Percentiles rank a stretch among this genome's conserved stretches.
Evolutionary conservation across 805 yeast species (phyloP).

Genomic region (Pichia thaimueangensis): DNA sequence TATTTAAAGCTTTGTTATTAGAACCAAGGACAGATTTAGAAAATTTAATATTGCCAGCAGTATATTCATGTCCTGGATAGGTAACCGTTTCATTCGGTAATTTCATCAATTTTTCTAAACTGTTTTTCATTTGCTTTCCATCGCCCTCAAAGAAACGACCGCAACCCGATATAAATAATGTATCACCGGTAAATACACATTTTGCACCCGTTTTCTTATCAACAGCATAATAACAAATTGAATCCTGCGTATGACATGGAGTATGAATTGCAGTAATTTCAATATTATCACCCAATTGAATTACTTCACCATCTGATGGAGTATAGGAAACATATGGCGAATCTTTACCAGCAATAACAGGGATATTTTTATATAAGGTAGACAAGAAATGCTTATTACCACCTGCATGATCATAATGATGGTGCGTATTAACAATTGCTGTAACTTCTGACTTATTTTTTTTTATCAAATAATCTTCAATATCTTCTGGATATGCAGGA

Average conservation of each 20-base stretch:
- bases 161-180: slow-evolving; percentile 89
- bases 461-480: slow-evolving; percentile 36
- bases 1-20: slow-evolving; percentile 43
- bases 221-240: slow-evolving; percentile 75
- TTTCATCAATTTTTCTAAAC: slow-evolving; percentile 54
- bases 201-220: slow-evolving; percentile 59
- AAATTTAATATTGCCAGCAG: slow-evolving; percentile 72
- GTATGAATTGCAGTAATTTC: slow-evolving; percentile 81
- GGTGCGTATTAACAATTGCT: slow-evolving; percentile 92
- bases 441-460: slow-evolving; percentile 41
- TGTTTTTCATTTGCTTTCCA: slow-evolving; percentile 69
- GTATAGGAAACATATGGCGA: slow-evolving; percentile 67
- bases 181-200: slow-evolving; percentile 93
- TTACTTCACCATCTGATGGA: slow-evolving; percentile 57
- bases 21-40: slow-evolving; percentile 54
- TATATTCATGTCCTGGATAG: slow-evolving; percentile 96
- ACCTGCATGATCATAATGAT: slow-evolving; percentile 91
- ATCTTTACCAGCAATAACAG: slow-evolving; percentile 79
- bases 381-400: slow-evolving; percentile 51
- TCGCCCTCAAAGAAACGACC: slow-evolving; percentile 95
- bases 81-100: slow-evolving; percentile 69
- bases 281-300: slow-evolving; percentile 58
- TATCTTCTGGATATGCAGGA: slow-evolving; percentile 83
- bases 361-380: slow-evolving; percentile 37
- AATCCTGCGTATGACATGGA: slow-evolving; percentile 97